These are phyloP conservation scores for Cladosporium velox DNA, from an alignment of 2,329 filamentous ascomycete species.

Conservation along the genomic window DNA sequence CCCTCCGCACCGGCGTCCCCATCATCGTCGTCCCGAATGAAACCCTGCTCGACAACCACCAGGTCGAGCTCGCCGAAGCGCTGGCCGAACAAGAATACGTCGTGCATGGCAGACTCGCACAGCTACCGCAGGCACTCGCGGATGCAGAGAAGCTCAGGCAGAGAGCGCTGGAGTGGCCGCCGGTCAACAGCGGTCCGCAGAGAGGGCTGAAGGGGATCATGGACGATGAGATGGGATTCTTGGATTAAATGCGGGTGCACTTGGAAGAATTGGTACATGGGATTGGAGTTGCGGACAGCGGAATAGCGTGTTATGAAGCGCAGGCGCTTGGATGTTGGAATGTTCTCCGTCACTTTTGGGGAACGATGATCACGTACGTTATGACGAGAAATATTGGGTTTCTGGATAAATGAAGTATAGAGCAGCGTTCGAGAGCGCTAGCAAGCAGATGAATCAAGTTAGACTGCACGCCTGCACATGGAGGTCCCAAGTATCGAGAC, in stretches of 20 bases:
- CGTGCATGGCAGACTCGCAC: constrained; percentile 67
- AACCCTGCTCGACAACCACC: constrained; percentile 82
- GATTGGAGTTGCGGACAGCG: not conserved
- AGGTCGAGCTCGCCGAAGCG: constrained; percentile 79
- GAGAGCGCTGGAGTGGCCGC: constrained; percentile 52
- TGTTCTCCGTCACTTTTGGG: not conserved
- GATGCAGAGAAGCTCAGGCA: constrained; percentile 51
- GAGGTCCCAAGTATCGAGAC: not conserved
- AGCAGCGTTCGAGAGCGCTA: not conserved
- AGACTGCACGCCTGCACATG: not conserved
- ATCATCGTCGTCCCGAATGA: constrained; percentile 90
- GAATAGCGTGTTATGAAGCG: not conserved
- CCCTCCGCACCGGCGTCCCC: constrained; percentile 69
- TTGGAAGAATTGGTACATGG: not conserved
- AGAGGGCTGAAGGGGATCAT: constrained; percentile 54
- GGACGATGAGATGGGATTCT: constrained; percentile 59
- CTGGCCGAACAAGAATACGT: constrained; percentile 75
- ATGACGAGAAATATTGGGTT: not conserved
- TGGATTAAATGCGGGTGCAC: constrained; percentile 43
- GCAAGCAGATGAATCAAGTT: not conserved
- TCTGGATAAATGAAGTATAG: not conserved
- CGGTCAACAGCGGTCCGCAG: constrained; percentile 48
- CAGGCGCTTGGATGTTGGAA: not conserved
- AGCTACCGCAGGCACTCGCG: constrained; percentile 50
- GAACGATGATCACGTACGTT: not conserved